phyloP scores from a whole-genome alignment of 2,329 filamentous ascomycete species.

The Apiospora sp. region DNA sequence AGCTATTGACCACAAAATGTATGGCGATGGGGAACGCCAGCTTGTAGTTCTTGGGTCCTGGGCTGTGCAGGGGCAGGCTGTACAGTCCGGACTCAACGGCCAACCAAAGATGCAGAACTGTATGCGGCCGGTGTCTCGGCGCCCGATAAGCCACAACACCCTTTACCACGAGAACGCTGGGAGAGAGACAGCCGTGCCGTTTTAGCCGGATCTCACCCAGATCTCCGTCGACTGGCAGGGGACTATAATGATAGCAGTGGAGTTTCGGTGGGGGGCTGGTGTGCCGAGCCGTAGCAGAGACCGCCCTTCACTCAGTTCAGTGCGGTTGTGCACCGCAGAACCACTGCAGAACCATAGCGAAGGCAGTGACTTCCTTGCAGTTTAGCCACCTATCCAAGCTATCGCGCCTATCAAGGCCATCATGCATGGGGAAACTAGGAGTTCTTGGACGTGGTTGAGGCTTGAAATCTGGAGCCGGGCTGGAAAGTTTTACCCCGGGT shows the following conservation, averaged over 20 bases:
- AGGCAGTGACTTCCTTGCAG: background rate
- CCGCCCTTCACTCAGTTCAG: background rate
- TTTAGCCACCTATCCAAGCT: background rate
- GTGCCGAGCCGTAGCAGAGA: conserved; percentile 3
- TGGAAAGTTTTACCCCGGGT: conserved; percentile 8
- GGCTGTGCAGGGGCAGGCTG: conserved; percentile 16
- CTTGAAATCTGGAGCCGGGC: conserved; percentile 3
- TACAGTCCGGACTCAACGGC: background rate
- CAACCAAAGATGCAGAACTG: background rate
- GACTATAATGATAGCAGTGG: conserved; percentile 13
- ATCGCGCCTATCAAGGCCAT: too few species aligned
- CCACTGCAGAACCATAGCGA: background rate
- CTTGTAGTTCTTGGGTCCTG: background rate
- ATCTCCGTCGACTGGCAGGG: conserved; percentile 18
- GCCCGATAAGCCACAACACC: background rate
- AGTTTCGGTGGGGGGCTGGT: background rate
- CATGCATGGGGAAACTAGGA: background rate
- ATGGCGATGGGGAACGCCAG: background rate
- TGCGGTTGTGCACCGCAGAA: background rate
- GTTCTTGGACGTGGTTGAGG: background rate
- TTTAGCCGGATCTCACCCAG: conserved; percentile 14
- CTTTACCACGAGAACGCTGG: background rate
- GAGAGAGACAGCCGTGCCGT: background rate
- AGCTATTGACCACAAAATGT: background rate
- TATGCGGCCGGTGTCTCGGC: background rate